Base-by-base conservation (phyloP, 2,329 filamentous ascomycete genomes). In the Xylaria sp. region DNA sequence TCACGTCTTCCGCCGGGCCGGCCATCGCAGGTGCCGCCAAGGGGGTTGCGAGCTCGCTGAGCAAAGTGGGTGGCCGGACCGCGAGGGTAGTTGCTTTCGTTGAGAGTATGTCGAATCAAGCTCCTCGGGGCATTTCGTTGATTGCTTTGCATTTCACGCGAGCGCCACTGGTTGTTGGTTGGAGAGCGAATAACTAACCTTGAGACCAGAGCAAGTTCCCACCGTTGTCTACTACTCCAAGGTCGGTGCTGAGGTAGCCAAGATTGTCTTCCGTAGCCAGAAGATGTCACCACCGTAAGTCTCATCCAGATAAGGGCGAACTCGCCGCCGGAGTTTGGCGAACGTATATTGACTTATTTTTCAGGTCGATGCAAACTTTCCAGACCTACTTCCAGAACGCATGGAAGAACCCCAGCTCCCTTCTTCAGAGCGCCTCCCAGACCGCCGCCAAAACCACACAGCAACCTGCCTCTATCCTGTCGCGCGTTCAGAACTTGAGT, bases 201-300 rank as follows among this genome's bases (percentile, higher is more conserved):
- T 5, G 36, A 59, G 39, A 62, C 67, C 60, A 97, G 95, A 90
- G 81, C 87, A 96, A 84, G 89, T 94, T 75, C 96, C 96, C 75
- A 90, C 90, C 70, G 91, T 94, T 72, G 80, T 97, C 80, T 97
- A 97, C 89, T 99, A 98, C 87, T 90, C 91, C 78, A 92, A 90
- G 81, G 95, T 98, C 79, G 92, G 87, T 76, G 84, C 94, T 72
- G 96, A 99, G 86, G 86, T 98, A 69, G 88, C 87, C 80, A 97
- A 93, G 87, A 87, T 97, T 74, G 89, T 98, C 74, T 93, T 94
- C 85, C 89, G 89, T 77, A 90, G 90, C 81, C 94, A 95, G 83
- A 93, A 92, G 85, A 97, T 99, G 94, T 85, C 87, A 79, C 94
- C 93, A 83, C 96, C 96, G 96, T 99, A 92, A 90, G 94, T 85